phyloP scores from a whole-genome alignment of 2,329 filamentous ascomycete species.

The Fusarium lateritium region DNA sequence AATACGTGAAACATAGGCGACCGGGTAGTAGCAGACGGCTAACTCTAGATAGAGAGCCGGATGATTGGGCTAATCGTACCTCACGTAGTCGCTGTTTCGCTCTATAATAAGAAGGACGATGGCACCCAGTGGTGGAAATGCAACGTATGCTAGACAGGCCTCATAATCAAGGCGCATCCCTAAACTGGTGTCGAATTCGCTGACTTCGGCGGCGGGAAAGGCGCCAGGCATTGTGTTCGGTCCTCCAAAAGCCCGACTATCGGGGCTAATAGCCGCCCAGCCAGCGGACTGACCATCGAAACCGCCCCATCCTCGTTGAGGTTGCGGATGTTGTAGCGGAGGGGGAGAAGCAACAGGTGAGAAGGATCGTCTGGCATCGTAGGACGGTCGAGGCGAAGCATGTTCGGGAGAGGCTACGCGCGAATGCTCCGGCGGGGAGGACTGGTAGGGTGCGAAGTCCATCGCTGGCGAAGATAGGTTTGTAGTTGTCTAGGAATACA shows the following conservation, averaged over 20 bases:
- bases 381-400: constrained; percentile 69
- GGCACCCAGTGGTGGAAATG: constrained; percentile 87
- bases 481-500: constrained; percentile 3
- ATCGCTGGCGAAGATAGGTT: constrained; percentile 62
- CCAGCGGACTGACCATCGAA: constrained; percentile 57
- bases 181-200: constrained; percentile 92
- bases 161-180: constrained; percentile 91
- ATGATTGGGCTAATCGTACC: constrained; percentile 66
- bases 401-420: constrained; percentile 81
- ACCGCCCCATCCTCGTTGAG: constrained; percentile 68
- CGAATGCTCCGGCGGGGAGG: constrained; percentile 86
- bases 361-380: constrained; percentile 67
- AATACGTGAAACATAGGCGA: constrained; percentile 6
- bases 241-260: constrained; percentile 42
- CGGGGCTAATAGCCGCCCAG: constrained; percentile 47
- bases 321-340: constrained; percentile 66
- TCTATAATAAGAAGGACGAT: constrained; percentile 89
- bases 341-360: constrained; percentile 62
- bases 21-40: background rate
- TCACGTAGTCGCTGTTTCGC: constrained; percentile 96
- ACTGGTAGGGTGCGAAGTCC: constrained; percentile 98
- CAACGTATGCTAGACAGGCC: constrained; percentile 89
- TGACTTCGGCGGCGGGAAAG: constrained; percentile 67
- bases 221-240: constrained; percentile 53
- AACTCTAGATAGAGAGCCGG: background rate